Evolutionary conservation across 306 rosid genomes (phyloP).

Genomic region (Cajanus cajan): DNA sequence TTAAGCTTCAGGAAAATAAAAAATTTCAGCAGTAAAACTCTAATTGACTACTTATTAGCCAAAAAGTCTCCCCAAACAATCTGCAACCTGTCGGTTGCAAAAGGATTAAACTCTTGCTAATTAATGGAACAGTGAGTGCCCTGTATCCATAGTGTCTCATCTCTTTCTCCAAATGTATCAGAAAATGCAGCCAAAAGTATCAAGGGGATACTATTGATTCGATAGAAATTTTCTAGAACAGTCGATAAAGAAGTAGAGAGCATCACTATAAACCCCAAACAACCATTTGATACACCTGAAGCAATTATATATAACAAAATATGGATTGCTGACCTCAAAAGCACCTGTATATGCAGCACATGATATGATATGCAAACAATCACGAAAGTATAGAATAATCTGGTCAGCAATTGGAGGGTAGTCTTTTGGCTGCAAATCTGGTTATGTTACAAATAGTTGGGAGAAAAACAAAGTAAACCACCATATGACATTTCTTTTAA

Average conservation of each 20-base stretch:
- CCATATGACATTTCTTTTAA: not conserved
- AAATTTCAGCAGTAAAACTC: constrained; percentile 1
- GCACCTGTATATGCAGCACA: not conserved
- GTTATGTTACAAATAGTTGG: not conserved
- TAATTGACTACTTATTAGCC: not conserved
- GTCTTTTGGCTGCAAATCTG: not conserved
- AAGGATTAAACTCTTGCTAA: not conserved
- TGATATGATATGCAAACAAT: not conserved
- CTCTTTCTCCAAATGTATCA: not conserved
- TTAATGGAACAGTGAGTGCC: not conserved
- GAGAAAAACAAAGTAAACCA: constrained; percentile 13
- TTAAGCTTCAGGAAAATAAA: not conserved
- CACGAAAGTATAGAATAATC: not conserved
- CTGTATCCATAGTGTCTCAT: not conserved
- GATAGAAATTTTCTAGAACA: not conserved
- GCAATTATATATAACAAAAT: not conserved
- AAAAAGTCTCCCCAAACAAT: not conserved
- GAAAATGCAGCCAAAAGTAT: not conserved
- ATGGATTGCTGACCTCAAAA: not conserved
- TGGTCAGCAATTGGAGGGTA: not conserved
- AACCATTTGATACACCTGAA: not conserved
- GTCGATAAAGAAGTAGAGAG: not conserved
- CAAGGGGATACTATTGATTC: not conserved
- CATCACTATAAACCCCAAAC: not conserved
- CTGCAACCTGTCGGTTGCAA: not conserved